phyloP scores from a whole-genome alignment of 176 grass and related monocot genomes.

The Lolium multiflorum region DNA sequence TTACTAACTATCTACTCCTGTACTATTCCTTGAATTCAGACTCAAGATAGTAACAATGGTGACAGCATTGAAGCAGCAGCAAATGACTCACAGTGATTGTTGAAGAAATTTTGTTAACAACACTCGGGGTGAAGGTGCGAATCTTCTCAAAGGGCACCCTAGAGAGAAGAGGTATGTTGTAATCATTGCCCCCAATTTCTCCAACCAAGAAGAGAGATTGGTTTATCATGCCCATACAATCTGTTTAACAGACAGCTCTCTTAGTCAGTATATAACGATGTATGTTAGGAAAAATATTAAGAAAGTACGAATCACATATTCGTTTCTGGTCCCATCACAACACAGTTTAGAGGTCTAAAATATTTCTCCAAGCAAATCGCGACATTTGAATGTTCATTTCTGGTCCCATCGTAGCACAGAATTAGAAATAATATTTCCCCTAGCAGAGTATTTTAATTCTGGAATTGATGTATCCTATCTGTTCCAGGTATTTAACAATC shows the following conservation, averaged over 20 bases:
- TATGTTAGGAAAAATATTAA: constrained; percentile 1
- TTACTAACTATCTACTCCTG: constrained; percentile 16
- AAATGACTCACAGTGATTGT: constrained; percentile 62
- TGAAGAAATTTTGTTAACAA: constrained; percentile 68
- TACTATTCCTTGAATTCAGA: background rate
- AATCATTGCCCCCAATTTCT: constrained; percentile 97
- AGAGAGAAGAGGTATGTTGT: constrained; percentile 66
- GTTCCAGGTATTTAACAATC: constrained; percentile 24
- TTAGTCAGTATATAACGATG: constrained; percentile 13
- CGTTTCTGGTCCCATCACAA: background rate
- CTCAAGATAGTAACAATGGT: background rate
- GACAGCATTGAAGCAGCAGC: background rate
- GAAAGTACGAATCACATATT: background rate
- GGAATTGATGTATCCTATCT: background rate
- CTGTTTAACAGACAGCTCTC: constrained; percentile 35
- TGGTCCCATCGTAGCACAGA: background rate
- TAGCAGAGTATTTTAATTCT: constrained; percentile 13
- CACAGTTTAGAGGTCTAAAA: background rate
- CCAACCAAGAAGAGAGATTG: constrained; percentile 77
- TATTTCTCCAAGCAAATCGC: background rate
- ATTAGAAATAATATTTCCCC: constrained; percentile 11
- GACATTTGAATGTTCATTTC: constrained; percentile 10
- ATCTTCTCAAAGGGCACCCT: constrained; percentile 60
- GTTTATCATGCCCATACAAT: constrained; percentile 45
- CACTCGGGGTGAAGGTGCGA: constrained; percentile 64